Conservation (phyloP, 768 basidiomycete species). For the Cyclocybe aegerita region DNA sequence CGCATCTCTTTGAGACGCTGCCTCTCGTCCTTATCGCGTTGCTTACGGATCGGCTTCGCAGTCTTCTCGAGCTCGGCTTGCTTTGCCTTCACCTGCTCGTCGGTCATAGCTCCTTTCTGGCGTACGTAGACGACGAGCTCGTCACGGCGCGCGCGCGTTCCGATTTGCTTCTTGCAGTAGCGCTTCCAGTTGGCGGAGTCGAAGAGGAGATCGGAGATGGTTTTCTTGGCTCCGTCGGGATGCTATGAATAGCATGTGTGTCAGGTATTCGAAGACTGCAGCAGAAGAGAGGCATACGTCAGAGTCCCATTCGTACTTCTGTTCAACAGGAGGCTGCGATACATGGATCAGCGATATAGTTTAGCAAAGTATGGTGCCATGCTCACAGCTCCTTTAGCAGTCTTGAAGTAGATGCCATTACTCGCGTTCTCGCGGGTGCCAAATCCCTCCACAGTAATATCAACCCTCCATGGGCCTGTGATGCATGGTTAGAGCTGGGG, state of each 20-base stretch:
- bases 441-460: constrained; percentile 11
- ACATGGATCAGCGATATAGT: no score
- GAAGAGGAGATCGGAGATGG: constrained; percentile 8
- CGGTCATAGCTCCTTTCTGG: constrained; percentile 1
- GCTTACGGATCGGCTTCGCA: constrained; percentile 1
- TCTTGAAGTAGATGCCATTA: constrained; percentile 7
- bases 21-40: constrained; percentile 8
- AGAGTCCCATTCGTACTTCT: constrained; percentile 9
- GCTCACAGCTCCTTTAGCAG: constrained; percentile 6
- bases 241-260: constrained; percentile 1
- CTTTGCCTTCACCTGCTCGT: constrained; percentile 1
- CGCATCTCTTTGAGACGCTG: constrained; percentile 7
- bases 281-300: constrained; percentile 2
- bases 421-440: constrained; percentile 2
- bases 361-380: no score
- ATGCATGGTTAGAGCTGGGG: neutral
- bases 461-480: constrained; percentile 6
- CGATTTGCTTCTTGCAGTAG: constrained; percentile 11
- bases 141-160: constrained; percentile 4
- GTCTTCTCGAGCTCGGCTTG: constrained; percentile 8
- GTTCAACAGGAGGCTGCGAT: constrained; percentile 2
- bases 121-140: constrained; percentile 5
- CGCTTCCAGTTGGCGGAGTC: constrained; percentile 7
- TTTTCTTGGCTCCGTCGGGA: constrained; percentile 6
- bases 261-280: neutral